Evolutionary conservation across 176 grass and related monocot species (phyloP), one percentile per base, ranked within the genome.

Genomic region (Cymbopogon citratus): DNA sequence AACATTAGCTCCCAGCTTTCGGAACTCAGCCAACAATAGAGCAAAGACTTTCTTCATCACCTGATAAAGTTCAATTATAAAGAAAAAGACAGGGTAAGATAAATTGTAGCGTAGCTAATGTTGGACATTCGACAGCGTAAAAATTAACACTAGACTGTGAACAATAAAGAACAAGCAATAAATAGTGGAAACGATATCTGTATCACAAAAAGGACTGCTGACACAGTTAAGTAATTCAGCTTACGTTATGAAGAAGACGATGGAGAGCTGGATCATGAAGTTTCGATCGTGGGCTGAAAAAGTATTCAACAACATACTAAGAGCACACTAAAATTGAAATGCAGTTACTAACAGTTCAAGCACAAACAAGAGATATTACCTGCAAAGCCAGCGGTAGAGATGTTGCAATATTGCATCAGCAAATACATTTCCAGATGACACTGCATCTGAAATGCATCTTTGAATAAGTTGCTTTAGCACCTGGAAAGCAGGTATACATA

Each of bases 181-280:
- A 63, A 63, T 71, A 78, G 9, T 83, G 21, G 25, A 48, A 48
- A 83, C 26, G 19, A 43, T 33, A 76, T 60, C 54, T 31, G 41
- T 40, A 69, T 11, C 41, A 7, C 70, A 63, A 54, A 87, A 27
- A 41, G 5, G 34, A 88, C 35, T 33, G 39, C 40, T 2, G 23
- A 18, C 8, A 56, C 16, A 80, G 16, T 66, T 31, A 7, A 21
- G 40, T 48, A 77, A 83, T 73, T 74, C 73, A 80, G 66, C 92
- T 90, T 88, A 94, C 95, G 85, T 93, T 93, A 86, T 98, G 87
- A 83, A 98, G 92, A 83, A 92, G 86, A 79, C 88, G 95, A 86
- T 98, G 95, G 57, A 98, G 90, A 77, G 92, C 83, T 87, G 92
- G 95, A 73, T 98, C 92, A 87, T 98, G 95, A 89, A 98, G 95